A percentile compares a stretch with the other conserved stretches of the same genome.
Evolutionary conservation across 495 filamentous ascomycete genomes (phyloP).

Genomic region (Articulospora tetracladia): DNA sequence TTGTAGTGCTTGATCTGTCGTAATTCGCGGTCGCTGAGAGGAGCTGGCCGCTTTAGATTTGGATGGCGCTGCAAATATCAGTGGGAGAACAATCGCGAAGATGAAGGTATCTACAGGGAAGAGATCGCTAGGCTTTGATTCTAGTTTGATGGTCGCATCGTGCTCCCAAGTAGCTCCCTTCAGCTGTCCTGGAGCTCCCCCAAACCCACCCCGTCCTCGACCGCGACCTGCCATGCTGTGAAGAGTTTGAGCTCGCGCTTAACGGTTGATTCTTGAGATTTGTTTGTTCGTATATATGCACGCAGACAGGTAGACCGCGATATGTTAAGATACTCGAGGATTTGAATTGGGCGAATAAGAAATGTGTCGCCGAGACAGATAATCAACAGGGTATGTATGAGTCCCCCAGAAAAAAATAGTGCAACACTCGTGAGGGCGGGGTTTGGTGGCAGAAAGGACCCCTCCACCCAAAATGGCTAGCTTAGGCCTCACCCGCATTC

Average conservation of each 20-base stretch:
- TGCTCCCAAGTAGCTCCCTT: slow-evolving; percentile 29
- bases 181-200: slow-evolving; percentile 14
- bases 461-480: background rate
- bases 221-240: slow-evolving; percentile 26
- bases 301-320: no score
- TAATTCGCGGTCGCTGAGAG: slow-evolving; percentile 36
- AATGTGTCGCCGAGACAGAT: no score
- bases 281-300: no score
- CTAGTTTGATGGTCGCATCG: slow-evolving; percentile 32
- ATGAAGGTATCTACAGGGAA: slow-evolving; percentile 32
- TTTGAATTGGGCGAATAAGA: no score
- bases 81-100: background rate
- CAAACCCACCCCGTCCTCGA: slow-evolving; percentile 29
- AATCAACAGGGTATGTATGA: no score
- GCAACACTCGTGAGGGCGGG: background rate
- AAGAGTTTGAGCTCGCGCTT: background rate
- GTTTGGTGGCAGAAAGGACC: slow-evolving; percentile 4
- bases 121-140: slow-evolving; percentile 37
- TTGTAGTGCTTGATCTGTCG: slow-evolving; percentile 41
- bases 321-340: no score
- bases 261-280: no score
- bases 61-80: slow-evolving; percentile 25
- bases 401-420: no score
- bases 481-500: background rate
- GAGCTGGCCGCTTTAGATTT: slow-evolving; percentile 35